Evolutionary conservation across 441 rosid genomes (phyloP).

Genomic region (Oxalis stricta): DNA sequence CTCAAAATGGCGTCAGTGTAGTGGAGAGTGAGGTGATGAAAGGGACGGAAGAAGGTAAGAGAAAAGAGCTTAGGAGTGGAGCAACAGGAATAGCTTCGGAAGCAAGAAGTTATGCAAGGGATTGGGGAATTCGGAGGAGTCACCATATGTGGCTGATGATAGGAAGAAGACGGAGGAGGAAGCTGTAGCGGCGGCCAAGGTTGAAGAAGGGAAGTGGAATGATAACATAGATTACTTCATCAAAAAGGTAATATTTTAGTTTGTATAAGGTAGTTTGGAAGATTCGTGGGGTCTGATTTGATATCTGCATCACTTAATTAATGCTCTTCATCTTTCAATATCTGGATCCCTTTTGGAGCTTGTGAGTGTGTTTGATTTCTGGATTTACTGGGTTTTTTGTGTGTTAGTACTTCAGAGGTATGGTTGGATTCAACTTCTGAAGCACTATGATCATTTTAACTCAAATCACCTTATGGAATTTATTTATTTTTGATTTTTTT

Average conservation of each 20-base stretch:
- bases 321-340: background rate
- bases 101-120: constrained; percentile 68
- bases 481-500: background rate
- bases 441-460: background rate
- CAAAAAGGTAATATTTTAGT: constrained; percentile 43
- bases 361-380: too few relatives aligned
- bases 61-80: constrained; percentile 39
- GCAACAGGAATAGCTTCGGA: constrained; percentile 51
- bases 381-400: too few relatives aligned
- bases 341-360: too few relatives aligned
- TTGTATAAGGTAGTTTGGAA: background rate
- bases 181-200: background rate
- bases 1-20: constrained; percentile 6
- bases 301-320: background rate
- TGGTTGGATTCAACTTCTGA: too few relatives aligned
- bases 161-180: constrained; percentile 14
- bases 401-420: too few relatives aligned
- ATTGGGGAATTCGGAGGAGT: constrained; percentile 28
- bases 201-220: constrained; percentile 43
- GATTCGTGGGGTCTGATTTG: background rate
- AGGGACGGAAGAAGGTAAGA: constrained; percentile 47
- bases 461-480: too few relatives aligned
- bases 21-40: constrained; percentile 7
- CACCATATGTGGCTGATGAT: constrained; percentile 30
- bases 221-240: constrained; percentile 65